phyloP scores from a whole-genome alignment of 768 basidiomycete species.

The Xerocomellus amylosporus region DNA sequence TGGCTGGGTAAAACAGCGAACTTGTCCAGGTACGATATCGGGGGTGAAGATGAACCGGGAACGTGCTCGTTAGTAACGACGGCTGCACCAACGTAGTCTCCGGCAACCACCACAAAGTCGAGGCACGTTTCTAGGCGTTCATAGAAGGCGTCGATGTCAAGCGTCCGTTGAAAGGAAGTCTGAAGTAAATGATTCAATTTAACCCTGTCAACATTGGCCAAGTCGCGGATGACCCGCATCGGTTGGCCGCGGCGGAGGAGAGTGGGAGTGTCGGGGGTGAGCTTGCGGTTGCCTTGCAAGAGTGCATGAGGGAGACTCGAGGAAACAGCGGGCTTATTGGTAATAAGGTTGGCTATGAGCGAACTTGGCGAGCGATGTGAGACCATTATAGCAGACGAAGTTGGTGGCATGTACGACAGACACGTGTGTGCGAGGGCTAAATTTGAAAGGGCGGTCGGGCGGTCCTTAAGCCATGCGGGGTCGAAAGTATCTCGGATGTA shows the following conservation, averaged over 20 bases:
- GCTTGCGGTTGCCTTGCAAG: conserved; percentile 78
- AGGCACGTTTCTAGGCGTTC: conserved; percentile 68
- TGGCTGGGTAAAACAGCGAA: conserved; percentile 93
- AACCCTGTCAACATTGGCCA: conserved; percentile 64
- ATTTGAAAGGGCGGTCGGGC: conserved; percentile 86
- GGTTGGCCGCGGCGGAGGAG: conserved; percentile 86
- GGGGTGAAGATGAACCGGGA: conserved; percentile 32
- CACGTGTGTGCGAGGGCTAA: conserved; percentile 82
- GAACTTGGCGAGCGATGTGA: conserved; percentile 95
- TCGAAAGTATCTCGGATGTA: conserved; percentile 87
- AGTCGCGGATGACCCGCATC: conserved; percentile 73
- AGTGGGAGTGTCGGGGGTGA: conserved; percentile 90
- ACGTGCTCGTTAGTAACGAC: conserved; percentile 73
- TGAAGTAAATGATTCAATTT: conserved; percentile 85
- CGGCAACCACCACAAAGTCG: conserved; percentile 91
- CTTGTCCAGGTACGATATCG: conserved; percentile 94
- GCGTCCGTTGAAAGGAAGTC: conserved; percentile 73
- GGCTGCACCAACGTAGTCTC: conserved; percentile 93
- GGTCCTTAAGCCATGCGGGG: conserved; percentile 65
- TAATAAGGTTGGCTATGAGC: conserved; percentile 95
- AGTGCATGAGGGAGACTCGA: conserved; percentile 94
- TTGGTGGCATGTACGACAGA: conserved; percentile 86
- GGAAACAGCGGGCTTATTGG: conserved; percentile 94
- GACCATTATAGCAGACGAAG: conserved; percentile 94
- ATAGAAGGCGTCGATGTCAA: conserved; percentile 78